Evolutionary conservation across 2,329 filamentous ascomycete species (phyloP).

Genomic region (Nothopassalora personata): DNA sequence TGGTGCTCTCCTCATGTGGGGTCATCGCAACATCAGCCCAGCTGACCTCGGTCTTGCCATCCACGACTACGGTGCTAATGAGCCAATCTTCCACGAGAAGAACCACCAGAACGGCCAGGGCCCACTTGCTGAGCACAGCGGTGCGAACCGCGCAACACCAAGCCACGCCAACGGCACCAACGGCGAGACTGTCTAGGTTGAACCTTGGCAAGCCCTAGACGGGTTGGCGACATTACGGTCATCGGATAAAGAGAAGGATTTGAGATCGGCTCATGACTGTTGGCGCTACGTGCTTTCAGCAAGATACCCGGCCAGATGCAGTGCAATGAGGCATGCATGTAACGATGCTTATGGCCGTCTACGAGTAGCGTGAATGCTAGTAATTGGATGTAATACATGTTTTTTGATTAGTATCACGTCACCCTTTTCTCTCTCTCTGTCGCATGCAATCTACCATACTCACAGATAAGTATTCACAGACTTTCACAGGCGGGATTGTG

Average conservation of each 20-base stretch:
- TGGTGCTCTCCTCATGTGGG: conserved; percentile 55
- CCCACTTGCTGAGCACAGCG: background rate
- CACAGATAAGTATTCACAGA: background rate
- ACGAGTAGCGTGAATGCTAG: background rate
- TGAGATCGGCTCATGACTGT: background rate
- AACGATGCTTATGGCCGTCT: background rate
- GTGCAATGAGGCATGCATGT: background rate
- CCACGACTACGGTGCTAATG: conserved; percentile 43
- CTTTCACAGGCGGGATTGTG: too few relatives aligned
- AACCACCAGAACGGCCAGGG: conserved; percentile 21
- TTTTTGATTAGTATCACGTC: background rate
- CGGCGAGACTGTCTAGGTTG: background rate
- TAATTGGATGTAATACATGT: background rate
- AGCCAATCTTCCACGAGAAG: conserved; percentile 29
- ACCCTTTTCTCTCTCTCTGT: background rate
- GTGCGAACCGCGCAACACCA: background rate
- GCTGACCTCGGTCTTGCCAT: conserved; percentile 51
- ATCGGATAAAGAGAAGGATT: background rate
- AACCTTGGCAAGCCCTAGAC: background rate
- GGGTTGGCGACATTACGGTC: too few relatives aligned
- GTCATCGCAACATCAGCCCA: conserved; percentile 59
- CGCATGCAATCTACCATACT: background rate
- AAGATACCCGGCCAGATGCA: background rate
- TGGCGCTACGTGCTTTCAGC: background rate
- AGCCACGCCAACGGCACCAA: background rate